phyloP scores from a whole-genome alignment of 805 yeast genomes.

The Starmerella riodocensis region DNA sequence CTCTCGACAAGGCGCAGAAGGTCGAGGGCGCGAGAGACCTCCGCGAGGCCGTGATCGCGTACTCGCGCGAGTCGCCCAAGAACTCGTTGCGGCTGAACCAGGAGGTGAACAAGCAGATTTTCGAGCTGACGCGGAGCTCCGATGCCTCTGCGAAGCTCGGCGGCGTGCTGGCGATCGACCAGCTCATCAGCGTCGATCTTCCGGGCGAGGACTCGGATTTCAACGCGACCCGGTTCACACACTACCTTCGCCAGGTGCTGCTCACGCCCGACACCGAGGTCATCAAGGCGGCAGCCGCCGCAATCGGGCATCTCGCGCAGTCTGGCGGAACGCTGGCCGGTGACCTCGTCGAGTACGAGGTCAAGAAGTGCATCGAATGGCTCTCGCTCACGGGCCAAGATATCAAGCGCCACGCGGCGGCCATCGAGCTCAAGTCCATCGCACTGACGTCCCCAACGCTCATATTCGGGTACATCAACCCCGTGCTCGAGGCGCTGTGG shows the following conservation, averaged over 20 bases:
- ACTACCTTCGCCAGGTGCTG: conserved; percentile 65
- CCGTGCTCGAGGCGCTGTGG: conserved; percentile 76
- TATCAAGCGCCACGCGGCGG: conserved; percentile 69
- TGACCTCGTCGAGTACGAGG: conserved; percentile 86
- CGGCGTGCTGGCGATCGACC: conserved; percentile 81
- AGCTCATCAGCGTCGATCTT: conserved; percentile 71
- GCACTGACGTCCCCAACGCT: conserved; percentile 81
- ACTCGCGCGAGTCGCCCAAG: conserved; percentile 72
- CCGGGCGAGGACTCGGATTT: conserved; percentile 65
- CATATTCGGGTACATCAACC: conserved; percentile 61
- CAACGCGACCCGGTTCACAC: conserved; percentile 82
- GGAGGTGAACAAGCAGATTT: conserved; percentile 74
- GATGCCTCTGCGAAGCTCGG: conserved; percentile 67
- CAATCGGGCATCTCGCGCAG: conserved; percentile 76
- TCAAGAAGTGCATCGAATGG: conserved; percentile 82
- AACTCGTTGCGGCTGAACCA: conserved; percentile 70
- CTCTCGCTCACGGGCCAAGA: conserved; percentile 78
- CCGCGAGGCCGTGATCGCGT: conserved; percentile 50
- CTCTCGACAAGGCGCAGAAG: conserved; percentile 23
- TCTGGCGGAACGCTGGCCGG: conserved; percentile 77
- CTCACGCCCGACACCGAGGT: conserved; percentile 73
- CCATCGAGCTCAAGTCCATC: conserved; percentile 67
- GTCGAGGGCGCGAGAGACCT: conserved; percentile 54
- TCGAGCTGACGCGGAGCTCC: conserved; percentile 66
- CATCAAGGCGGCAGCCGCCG: conserved; percentile 74